These are phyloP conservation scores for Micromonas commoda DNA, from an alignment of 139 green algal species.

Conservation along the genomic window DNA sequence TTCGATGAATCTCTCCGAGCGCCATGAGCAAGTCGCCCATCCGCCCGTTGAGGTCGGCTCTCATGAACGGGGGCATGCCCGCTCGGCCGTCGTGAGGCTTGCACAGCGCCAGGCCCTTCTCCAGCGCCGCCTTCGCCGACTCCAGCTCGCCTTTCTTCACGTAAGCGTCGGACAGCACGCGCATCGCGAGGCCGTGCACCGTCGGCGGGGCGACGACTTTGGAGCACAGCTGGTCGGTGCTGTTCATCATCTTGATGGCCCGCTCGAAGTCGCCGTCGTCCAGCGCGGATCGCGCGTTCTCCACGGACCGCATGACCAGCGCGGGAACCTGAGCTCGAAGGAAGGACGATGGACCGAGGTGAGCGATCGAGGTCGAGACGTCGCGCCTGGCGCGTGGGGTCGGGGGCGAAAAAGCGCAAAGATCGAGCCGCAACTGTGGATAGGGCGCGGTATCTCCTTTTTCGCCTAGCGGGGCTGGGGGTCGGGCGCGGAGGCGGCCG, in stretches of 20 bases:
- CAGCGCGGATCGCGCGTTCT: slow-evolving; percentile 8
- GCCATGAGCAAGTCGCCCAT: slow-evolving; percentile 16
- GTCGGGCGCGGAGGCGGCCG: too few species aligned
- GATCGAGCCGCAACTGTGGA: too few species aligned
- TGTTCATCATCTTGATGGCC: slow-evolving; percentile 24
- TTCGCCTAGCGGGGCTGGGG: too few species aligned
- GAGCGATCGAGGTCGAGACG: not conserved
- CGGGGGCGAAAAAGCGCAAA: too few species aligned
- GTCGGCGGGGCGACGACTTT: slow-evolving; percentile 8
- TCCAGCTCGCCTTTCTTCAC: not conserved
- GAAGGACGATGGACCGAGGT: not conserved
- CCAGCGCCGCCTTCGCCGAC: slow-evolving; percentile 1
- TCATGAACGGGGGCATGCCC: slow-evolving; percentile 5
- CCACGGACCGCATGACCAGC: slow-evolving; percentile 19
- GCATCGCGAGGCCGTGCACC: slow-evolving; percentile 22
- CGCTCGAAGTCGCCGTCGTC: not conserved
- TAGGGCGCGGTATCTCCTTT: too few species aligned
- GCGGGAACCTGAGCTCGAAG: slow-evolving; percentile 1
- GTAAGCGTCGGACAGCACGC: slow-evolving; percentile 23
- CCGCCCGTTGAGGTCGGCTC: slow-evolving; percentile 2
- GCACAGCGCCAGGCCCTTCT: slow-evolving; percentile 6
- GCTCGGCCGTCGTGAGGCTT: not conserved
- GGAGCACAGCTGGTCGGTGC: slow-evolving; percentile 14
- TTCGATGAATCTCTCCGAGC: slow-evolving; percentile 20
- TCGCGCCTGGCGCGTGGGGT: too few species aligned